Conservation (phyloP, 2,329 filamentous ascomycete genomes). For the Chrysoporthe austroafricana region DNA sequence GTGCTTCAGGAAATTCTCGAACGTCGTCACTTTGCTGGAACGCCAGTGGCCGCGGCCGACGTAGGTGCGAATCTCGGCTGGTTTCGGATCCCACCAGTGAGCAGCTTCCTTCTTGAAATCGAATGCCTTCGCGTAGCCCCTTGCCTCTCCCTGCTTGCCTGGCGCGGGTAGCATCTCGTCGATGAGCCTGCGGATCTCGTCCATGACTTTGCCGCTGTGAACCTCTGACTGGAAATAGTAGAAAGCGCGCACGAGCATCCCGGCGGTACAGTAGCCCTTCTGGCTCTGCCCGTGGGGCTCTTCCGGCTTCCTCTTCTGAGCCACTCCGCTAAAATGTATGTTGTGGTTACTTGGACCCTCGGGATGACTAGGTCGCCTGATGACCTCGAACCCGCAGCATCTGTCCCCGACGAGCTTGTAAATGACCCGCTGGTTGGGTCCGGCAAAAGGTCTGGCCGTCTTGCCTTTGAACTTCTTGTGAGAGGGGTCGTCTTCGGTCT, state of each 20-base stretch:
- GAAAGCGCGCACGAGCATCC: neutral
- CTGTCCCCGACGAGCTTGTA: neutral
- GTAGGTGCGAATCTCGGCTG: conserved; percentile 1
- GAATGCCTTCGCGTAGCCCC: neutral
- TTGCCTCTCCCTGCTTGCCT: neutral
- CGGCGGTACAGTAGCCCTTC: conserved; percentile 3
- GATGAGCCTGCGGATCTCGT: neutral
- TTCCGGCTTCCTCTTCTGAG: neutral
- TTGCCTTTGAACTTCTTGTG: too few species aligned
- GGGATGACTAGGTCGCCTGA: neutral
- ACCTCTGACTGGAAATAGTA: conserved; percentile 8
- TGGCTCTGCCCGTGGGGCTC: neutral
- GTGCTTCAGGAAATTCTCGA: neutral
- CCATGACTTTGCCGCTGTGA: neutral
- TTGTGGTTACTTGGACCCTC: neutral
- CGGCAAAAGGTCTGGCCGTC: neutral
- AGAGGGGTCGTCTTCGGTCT: neutral
- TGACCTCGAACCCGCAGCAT: neutral
- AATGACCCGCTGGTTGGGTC: neutral
- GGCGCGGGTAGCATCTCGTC: neutral
- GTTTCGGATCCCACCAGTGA: neutral
- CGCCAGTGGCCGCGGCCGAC: conserved; percentile 1
- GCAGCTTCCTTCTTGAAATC: neutral
- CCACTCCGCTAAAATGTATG: neutral
- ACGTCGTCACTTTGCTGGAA: neutral